phyloP scores from a whole-genome alignment of 1,139 yeast species.

The Kodamaea sp. region DNA sequence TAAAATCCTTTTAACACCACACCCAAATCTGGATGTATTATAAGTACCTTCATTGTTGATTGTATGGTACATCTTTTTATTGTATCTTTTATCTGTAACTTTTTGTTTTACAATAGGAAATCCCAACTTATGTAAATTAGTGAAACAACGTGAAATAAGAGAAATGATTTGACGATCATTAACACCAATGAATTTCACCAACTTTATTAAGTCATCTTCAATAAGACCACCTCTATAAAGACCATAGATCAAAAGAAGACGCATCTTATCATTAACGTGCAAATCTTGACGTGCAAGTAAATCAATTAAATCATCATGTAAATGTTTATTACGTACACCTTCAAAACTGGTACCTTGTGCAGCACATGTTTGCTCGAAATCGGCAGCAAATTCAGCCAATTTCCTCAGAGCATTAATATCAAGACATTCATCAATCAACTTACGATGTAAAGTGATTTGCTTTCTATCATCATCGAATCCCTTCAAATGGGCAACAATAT shows the following conservation, averaged over 20 bases:
- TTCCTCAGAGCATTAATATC: slow-evolving; percentile 49
- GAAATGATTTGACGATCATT: slow-evolving; percentile 52
- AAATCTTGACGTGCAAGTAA: slow-evolving; percentile 53
- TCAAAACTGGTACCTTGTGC: slow-evolving; percentile 73
- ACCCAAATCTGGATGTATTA: slow-evolving; percentile 73
- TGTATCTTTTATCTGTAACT: slow-evolving; percentile 36
- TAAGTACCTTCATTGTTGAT: slow-evolving; percentile 63
- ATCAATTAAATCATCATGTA: slow-evolving; percentile 65
- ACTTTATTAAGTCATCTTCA: slow-evolving; percentile 66
- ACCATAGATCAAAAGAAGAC: slow-evolving; percentile 76
- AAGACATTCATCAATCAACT: slow-evolving; percentile 56
- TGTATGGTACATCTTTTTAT: slow-evolving; percentile 55
- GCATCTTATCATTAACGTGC: slow-evolving; percentile 60
- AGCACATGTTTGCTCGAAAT: slow-evolving; percentile 69
- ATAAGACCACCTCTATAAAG: slow-evolving; percentile 82
- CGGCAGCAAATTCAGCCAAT: slow-evolving; percentile 60
- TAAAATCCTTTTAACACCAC: slow-evolving; percentile 62
- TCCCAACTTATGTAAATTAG: slow-evolving; percentile 66
- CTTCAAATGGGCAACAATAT: slow-evolving; percentile 63
- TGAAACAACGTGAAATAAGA: slow-evolving; percentile 48
- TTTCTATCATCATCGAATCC: slow-evolving; percentile 68
- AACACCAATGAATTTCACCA: slow-evolving; percentile 67
- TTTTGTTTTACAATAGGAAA: slow-evolving; percentile 56
- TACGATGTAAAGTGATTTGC: slow-evolving; percentile 56
- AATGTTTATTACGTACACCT: slow-evolving; percentile 59